Conservation (phyloP, 345 rosid species). For the Eucalyptus erythrocorys region DNA sequence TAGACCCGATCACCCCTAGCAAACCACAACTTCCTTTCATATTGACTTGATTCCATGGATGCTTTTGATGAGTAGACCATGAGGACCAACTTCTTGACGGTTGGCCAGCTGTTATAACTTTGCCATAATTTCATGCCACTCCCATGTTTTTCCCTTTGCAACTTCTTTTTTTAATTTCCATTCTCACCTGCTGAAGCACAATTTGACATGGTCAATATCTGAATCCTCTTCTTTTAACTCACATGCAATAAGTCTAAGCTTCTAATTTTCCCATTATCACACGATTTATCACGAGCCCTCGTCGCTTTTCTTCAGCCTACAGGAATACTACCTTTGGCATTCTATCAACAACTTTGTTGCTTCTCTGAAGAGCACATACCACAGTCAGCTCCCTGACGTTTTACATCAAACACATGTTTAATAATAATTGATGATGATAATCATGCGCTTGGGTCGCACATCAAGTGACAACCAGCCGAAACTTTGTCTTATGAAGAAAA, state of each 20-base stretch:
- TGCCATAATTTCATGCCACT: not conserved
- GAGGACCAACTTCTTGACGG: not conserved
- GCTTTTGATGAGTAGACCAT: not conserved
- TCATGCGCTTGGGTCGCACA: not conserved
- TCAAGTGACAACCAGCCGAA: not conserved
- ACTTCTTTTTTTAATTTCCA: not conserved
- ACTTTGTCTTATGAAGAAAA: not conserved
- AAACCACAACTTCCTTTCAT: not conserved
- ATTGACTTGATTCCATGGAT: not conserved
- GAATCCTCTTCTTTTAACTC: not conserved
- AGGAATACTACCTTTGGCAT: not conserved
- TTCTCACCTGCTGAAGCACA: not conserved
- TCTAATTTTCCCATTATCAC: not conserved
- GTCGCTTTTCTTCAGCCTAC: not conserved
- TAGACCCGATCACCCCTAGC: no score
- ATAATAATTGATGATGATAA: not conserved
- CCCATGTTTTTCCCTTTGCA: not conserved
- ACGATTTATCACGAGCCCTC: not conserved
- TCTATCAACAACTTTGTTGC: not conserved
- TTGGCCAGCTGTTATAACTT: not conserved
- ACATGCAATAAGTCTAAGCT: not conserved
- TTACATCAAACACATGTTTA: not conserved
- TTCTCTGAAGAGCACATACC: not conserved
- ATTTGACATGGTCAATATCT: not conserved
- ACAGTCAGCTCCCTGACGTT: not conserved